A percentile compares a stretch with the other conserved stretches of the same genome.
These are phyloP conservation scores for Trichophyton schoenleinii DNA, from an alignment of 2,329 filamentous ascomycete genomes.

Conservation along the genomic window DNA sequence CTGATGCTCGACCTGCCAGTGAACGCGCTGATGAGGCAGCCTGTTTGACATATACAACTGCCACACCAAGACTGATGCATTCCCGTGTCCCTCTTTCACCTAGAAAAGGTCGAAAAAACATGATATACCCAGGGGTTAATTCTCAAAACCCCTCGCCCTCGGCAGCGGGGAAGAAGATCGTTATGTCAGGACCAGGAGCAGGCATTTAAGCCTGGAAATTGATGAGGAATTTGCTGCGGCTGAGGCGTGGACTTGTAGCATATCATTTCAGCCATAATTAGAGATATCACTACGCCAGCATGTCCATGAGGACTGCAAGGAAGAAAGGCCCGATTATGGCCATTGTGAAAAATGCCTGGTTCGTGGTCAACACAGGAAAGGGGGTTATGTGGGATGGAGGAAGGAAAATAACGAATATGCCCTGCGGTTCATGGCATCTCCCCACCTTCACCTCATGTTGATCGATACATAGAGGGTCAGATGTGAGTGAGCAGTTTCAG, in stretches of 20 bases:
- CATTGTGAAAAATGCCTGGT: background rate
- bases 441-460: background rate
- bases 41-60: background rate
- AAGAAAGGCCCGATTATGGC: background rate
- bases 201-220: background rate
- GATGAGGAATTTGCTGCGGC: background rate
- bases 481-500: slow-evolving; percentile 2
- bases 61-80: background rate
- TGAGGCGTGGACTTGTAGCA: background rate
- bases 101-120: background rate
- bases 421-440: background rate
- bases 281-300: no score
- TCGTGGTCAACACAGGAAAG: background rate
- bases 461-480: background rate
- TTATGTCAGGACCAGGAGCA: background rate
- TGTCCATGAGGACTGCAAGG: background rate
- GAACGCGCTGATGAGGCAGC: background rate
- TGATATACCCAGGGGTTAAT: background rate
- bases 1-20: background rate
- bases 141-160: background rate
- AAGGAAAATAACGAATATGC: background rate
- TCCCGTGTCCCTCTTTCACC: background rate
- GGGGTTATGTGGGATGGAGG: background rate
- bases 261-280: background rate
- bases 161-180: background rate